Evolutionary conservation across 2,329 filamentous ascomycete species (phyloP), one percentile per base, ranked within the genome.

Genomic region (Exophiala sideris): DNA sequence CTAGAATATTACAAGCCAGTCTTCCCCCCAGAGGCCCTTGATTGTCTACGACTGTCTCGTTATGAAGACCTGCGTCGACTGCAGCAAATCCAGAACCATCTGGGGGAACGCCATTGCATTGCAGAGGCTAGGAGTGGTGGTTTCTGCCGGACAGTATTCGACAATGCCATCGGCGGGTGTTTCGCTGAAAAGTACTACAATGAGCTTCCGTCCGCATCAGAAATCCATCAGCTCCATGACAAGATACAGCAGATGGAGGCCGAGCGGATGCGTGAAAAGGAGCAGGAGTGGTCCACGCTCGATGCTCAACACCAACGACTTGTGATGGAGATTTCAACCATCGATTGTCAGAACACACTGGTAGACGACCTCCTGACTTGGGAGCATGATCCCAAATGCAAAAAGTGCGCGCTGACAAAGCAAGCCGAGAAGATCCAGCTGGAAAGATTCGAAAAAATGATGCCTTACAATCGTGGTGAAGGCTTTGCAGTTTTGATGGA

Each of bases 21-120:
- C 0, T 79, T 88, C 44, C 58, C 66, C 0, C 67, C 77, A 0
- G 70, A 76, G 2, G 62, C 79, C 0, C 67, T 88, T 1, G 76
- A 87, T 61, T 70, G 76, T 2, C 69, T 88, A 0, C 79, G 83
- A 3, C 59, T 88, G 0, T 67, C 76, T 0, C 67, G 65, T 0
- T 58, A 68, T 1, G 39, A 62, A 1, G 77, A 83, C 8, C 77
- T 88, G 75, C 24, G 62, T 0, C 75, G 80, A 0, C 70, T 87
- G 0, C 70, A 73, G 1, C 45, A 56, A 0, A 70, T 86, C 0
- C 80, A 85, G 48, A 42, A 14, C 0, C 77, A 86, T 54, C 64
- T 87, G 33, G n/a, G 14, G n/a, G 39, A 47, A 16, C 33, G 50
- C 14, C 42, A 45, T 33, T 34, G 33, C 3, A 29, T 21, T 8